Percentiles rank a stretch among this genome's conserved stretches.
These are phyloP conservation scores for Hymenotorrendiella dingleyae DNA, from an alignment of 2,329 filamentous ascomycete species.

Conservation along the genomic window DNA sequence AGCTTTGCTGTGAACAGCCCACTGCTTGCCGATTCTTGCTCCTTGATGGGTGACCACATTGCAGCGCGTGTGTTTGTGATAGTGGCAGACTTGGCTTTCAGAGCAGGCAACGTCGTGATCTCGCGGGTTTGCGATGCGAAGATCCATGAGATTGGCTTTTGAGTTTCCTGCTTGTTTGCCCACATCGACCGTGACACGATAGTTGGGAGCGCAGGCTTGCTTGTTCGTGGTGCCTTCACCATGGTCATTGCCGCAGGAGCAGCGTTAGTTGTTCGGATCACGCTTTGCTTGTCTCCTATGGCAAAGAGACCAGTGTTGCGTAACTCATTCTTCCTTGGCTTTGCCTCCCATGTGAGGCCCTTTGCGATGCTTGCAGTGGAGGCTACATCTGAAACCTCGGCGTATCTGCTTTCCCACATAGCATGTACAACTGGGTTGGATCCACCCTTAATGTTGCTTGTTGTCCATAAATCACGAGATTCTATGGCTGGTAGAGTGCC, in stretches of 20 bases:
- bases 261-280: slow-evolving; percentile 17
- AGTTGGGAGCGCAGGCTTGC: slow-evolving; percentile 3
- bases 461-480: slow-evolving; percentile 17
- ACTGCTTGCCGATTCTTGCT: not conserved
- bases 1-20: slow-evolving; percentile 24
- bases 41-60: slow-evolving; percentile 16
- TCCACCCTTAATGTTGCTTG: too few species aligned
- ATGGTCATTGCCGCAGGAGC: slow-evolving; percentile 18
- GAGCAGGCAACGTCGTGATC: too few species aligned
- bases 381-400: too few species aligned
- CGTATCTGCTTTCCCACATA: too few species aligned
- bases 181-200: slow-evolving; percentile 21
- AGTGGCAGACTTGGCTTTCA: not conserved
- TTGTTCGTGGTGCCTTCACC: slow-evolving; percentile 13
- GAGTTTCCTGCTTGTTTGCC: slow-evolving; percentile 4
- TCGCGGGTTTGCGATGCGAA: not conserved
- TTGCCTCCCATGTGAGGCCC: slow-evolving; percentile 15
- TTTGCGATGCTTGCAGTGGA: not conserved
- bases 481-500: slow-evolving; percentile 11
- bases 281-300: slow-evolving; percentile 1
- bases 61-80: not conserved
- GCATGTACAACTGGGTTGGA: too few species aligned
- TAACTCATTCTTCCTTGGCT: not conserved
- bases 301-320: slow-evolving; percentile 20
- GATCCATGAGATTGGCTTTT: slow-evolving; percentile 12